Evolutionary conservation across 352 stramenopile genomes (phyloP).

Genomic region (Thalassiosira exigua): DNA sequence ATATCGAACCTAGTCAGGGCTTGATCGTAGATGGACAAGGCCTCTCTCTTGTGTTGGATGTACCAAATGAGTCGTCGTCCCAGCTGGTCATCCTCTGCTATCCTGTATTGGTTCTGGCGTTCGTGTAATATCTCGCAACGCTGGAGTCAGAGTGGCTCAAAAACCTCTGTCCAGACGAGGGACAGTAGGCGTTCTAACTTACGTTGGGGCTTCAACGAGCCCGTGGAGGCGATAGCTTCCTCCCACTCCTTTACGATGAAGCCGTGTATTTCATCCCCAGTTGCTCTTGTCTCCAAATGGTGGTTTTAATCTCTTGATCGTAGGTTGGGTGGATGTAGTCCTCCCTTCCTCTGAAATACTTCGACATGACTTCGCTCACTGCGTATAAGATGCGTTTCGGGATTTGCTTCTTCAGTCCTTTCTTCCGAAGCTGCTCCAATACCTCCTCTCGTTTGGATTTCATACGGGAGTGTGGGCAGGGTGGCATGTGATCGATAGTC

Average conservation of each 20-base stretch:
- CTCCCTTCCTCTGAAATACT: neutral
- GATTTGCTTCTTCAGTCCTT: neutral
- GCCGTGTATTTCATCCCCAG: slow-evolving; percentile 8
- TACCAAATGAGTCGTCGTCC: too few relatives aligned
- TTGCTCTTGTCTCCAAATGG: neutral
- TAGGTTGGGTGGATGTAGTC: neutral
- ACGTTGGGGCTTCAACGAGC: too few relatives aligned
- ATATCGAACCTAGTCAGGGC: too few relatives aligned
- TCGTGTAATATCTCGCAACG: too few relatives aligned
- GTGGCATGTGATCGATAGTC: slow-evolving; percentile 9
- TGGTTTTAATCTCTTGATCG: neutral
- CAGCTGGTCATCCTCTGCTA: too few relatives aligned
- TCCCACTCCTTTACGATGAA: slow-evolving; percentile 9
- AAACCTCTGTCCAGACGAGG: too few relatives aligned
- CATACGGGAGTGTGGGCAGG: slow-evolving; percentile 17
- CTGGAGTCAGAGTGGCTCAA: too few relatives aligned
- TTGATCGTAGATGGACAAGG: too few relatives aligned
- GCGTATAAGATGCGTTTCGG: neutral
- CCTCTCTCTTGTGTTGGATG: too few relatives aligned
- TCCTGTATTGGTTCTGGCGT: too few relatives aligned
- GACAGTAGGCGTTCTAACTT: too few relatives aligned
- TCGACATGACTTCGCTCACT: neutral
- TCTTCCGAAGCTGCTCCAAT: slow-evolving; percentile 6
- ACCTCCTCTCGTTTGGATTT: neutral
- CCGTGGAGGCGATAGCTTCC: neutral